These are phyloP conservation scores for Malassezia restricta DNA, from an alignment of 1,284 basidiomycete species.

Conservation along the genomic window DNA sequence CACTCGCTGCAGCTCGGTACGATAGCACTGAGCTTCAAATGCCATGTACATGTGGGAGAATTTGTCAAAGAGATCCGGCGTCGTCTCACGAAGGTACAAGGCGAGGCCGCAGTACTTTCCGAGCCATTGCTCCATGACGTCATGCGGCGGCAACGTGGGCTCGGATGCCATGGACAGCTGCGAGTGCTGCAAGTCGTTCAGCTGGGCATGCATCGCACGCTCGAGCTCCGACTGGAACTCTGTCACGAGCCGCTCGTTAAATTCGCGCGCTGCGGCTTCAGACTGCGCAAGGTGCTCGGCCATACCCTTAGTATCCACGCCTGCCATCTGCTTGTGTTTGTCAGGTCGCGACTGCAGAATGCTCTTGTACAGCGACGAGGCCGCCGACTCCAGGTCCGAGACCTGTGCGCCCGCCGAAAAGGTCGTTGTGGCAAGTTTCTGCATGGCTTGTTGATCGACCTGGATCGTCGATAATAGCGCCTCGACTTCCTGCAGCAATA, in stretches of 20 bases:
- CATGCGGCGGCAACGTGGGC: slow-evolving; percentile 31
- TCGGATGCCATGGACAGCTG: slow-evolving; percentile 23
- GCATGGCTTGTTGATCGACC: slow-evolving; percentile 64
- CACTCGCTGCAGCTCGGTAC: slow-evolving; percentile 29
- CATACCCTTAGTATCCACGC: slow-evolving; percentile 64
- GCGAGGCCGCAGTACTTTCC: slow-evolving; percentile 79
- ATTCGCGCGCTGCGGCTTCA: slow-evolving; percentile 69
- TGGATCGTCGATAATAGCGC: slow-evolving; percentile 71
- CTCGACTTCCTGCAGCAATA: slow-evolving; percentile 36
- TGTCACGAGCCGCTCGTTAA: slow-evolving; percentile 78
- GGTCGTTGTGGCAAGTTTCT: slow-evolving; percentile 70
- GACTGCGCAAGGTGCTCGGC: slow-evolving; percentile 74
- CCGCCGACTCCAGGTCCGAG: slow-evolving; percentile 61
- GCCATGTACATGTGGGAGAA: slow-evolving; percentile 34
- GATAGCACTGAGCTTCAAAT: slow-evolving; percentile 27
- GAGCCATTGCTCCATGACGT: slow-evolving; percentile 61
- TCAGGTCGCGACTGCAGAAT: slow-evolving; percentile 74
- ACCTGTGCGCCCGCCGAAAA: slow-evolving; percentile 67
- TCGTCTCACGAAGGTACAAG: slow-evolving; percentile 86
- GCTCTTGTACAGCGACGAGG: slow-evolving; percentile 84
- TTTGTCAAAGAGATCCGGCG: slow-evolving; percentile 28
- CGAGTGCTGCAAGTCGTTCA: slow-evolving; percentile 21
- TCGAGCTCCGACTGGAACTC: slow-evolving; percentile 81
- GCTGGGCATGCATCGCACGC: slow-evolving; percentile 20
- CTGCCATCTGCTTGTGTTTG: slow-evolving; percentile 51